These are phyloP conservation scores for Botryosphaeria dothidea DNA, from an alignment of 2,329 filamentous ascomycete species.

Conservation along the genomic window DNA sequence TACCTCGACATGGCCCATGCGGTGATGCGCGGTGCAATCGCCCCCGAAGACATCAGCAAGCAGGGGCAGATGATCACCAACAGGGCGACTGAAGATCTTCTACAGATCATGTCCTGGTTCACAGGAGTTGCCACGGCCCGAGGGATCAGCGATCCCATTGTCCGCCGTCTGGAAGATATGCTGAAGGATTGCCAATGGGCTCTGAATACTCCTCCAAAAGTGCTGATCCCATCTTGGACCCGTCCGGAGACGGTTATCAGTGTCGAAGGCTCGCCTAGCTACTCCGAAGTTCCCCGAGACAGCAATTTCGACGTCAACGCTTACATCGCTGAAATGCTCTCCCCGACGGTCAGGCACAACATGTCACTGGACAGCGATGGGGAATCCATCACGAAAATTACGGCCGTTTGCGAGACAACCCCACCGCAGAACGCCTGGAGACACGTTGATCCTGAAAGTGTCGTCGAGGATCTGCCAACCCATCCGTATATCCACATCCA, in stretches of 20 bases:
- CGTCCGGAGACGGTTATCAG: neutral
- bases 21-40: neutral
- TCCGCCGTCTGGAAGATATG: neutral
- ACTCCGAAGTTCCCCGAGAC: neutral
- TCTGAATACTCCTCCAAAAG: neutral
- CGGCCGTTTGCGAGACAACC: neutral
- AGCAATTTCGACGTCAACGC: neutral
- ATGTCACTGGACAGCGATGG: neutral
- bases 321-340: neutral
- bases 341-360: neutral
- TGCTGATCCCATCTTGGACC: neutral
- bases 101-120: neutral
- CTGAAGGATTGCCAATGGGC: neutral
- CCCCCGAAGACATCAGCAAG: neutral
- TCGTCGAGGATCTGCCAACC: neutral
- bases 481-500: neutral
- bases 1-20: conserved; percentile 15
- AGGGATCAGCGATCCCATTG: neutral
- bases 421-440: neutral
- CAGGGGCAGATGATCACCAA: neutral
- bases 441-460: neutral
- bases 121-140: neutral
- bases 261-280: neutral
- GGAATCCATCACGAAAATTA: neutral
- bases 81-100: neutral